Evolutionary conservation across 139 green algal species (phyloP), one percentile per base, ranked within the genome.

Genomic region (Trebouxia sp.): DNA sequence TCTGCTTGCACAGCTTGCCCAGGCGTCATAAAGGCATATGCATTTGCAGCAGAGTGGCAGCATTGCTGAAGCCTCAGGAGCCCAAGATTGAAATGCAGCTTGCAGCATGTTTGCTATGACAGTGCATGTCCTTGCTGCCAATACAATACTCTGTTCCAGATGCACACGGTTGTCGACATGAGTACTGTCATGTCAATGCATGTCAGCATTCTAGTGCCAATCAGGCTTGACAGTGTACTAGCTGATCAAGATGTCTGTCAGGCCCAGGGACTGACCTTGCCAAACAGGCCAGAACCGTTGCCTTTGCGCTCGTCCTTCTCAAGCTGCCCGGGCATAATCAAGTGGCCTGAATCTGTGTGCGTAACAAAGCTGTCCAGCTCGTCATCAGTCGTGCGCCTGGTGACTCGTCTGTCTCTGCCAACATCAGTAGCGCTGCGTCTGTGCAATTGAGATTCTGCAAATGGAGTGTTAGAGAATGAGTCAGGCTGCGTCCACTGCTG

Each of bases 281-380:
- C 62, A 72, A 72, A 72, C 7, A 72, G 56, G 26, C 56, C n/a
- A 38, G 56, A 67, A 28, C 56, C 15, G 24, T 76, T 53, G 4
- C 20, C 50, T 20, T 50, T 48, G 66, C 69, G 69, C 41, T 56
- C 43, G 28, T 39, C n/a, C 41, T 51, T 77, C 22, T 77, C 69
- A 22, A 32, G 35, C 41, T 26, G 28, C 26, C 55, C n/a, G 20
- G 69, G 39, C 24, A 77, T 77, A 41, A 77, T 77, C 14, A 77
- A 41, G 38, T 77, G 69, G 10, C 69, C 69, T 24, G 69, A 51
- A 22, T 77, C 69, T 26, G 42, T 77, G 8, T 72, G 35, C n/a
- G 62, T 72, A 5, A 43, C 35, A 11, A 28, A 14, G 26, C 62
- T 55, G 41, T 77, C 69, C 8, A 39, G 53, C 28, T 56, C 6